Evolutionary conservation across 2,329 filamentous ascomycete species (phyloP).

Genomic region (Fusarium avenaceum): DNA sequence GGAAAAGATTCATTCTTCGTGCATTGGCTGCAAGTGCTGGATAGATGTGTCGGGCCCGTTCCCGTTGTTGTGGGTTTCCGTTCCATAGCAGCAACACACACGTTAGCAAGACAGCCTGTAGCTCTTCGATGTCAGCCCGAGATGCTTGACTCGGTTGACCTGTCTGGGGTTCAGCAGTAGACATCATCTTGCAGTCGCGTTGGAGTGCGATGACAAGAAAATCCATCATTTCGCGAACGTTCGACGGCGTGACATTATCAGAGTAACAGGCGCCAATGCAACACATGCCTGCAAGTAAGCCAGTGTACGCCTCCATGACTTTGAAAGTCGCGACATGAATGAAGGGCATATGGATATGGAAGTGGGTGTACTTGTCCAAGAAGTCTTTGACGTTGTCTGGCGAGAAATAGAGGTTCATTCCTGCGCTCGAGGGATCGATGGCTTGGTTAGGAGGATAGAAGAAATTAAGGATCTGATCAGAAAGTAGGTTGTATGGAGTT

Average conservation of each 20-base stretch:
- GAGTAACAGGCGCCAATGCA: conserved; percentile 83
- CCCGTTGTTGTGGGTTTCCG: conserved; percentile 74
- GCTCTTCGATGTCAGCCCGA: conserved; percentile 69
- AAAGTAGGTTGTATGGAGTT: conserved; percentile 67
- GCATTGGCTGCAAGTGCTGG: conserved; percentile 69
- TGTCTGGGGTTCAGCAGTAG: conserved; percentile 44
- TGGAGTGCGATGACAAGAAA: conserved; percentile 71
- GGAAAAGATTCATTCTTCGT: conserved; percentile 68
- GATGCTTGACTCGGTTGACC: conserved; percentile 47
- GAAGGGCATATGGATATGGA: conserved; percentile 79
- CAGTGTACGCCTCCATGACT: conserved; percentile 74
- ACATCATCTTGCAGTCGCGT: conserved; percentile 65
- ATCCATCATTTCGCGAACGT: conserved; percentile 78
- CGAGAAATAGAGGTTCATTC: conserved; percentile 73
- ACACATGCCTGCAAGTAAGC: conserved; percentile 77
- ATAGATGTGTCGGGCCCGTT: conserved; percentile 71
- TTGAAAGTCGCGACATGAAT: conserved; percentile 80
- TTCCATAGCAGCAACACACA: conserved; percentile 77
- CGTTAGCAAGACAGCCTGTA: conserved; percentile 75
- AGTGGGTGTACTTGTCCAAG: conserved; percentile 78
- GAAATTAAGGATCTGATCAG: conserved; percentile 69
- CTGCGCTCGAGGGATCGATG: conserved; percentile 67
- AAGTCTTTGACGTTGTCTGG: conserved; percentile 78
- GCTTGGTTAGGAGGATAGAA: conserved; percentile 63
- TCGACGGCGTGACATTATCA: conserved; percentile 68